Base-by-base conservation (phyloP, 2,329 filamentous ascomycete species). In the Coniochaeta prunicola region DNA sequence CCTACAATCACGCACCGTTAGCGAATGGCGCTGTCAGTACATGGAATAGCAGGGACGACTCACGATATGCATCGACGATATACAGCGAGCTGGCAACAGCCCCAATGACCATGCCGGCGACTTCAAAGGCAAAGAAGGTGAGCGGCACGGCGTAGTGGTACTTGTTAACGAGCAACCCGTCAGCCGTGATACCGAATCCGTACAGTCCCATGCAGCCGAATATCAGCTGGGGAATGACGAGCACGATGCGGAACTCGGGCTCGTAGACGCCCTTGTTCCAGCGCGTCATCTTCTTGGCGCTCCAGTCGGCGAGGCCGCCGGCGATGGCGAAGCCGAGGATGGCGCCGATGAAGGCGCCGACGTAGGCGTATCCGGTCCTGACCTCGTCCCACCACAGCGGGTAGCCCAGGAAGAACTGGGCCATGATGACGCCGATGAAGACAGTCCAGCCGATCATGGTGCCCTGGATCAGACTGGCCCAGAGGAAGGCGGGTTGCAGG, bases 381-480 rank as follows among this genome's bases (percentile, higher is more conserved):
- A 90, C 85, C 73, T 94, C 87, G 66, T 85, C 79, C 82, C 92
- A 96, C 77, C 86, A 94, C 42, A 92, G 83, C 0, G 91, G 90
- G 1, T 88, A 87, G 1, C 88, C 87, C 53, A 96, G 81, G 75
- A 94, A 93, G 64, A 96, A 87, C 60, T 87, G 84, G n/a, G 87
- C 89, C 53, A 96, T 76, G 64, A 94, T 85, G 61, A 94, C 88
- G 59, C 90, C 89, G 64, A 96, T 93, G 68, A 97, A 91, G 17
- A 97, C 90, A 1, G 92, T 96, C 92, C 93, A 97, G 63, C 92
- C 93, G 67, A 97, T 96, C 68, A 96, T 84, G 4, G 90, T 85
- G 17, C 92, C 92, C 78, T 96, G 92, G 56, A 92, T 90, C 3
- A 97, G 78, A 66, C 79, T 80, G 26, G 78, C 80, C 90, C 91